These are phyloP conservation scores for Globisporangium sylvaticum DNA, from an alignment of 352 stramenopile genomes.

Conservation along the genomic window DNA sequence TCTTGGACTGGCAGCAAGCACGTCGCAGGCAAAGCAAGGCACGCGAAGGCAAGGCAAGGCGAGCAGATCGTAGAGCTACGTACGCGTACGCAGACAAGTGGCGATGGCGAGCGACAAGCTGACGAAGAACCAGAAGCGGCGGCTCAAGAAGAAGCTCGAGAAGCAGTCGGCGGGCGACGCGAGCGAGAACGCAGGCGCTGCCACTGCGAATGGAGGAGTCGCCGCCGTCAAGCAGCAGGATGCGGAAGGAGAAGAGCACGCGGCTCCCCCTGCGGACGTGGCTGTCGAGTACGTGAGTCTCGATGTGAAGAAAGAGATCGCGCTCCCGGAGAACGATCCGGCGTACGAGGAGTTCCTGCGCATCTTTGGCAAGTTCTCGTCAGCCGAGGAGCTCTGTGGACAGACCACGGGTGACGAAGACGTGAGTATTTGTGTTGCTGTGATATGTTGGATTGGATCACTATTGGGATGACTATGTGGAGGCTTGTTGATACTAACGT, in stretches of 20 bases:
- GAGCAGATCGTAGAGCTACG: not conserved
- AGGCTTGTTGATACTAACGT: not conserved
- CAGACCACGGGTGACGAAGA: conserved; percentile 47
- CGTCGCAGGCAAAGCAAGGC: not conserved
- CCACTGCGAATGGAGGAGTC: not conserved
- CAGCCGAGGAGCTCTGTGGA: conserved; percentile 75
- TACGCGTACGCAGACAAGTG: not conserved
- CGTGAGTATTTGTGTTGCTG: conserved; percentile 7
- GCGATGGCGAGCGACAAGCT: conserved; percentile 29
- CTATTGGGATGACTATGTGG: not conserved
- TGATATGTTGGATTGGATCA: not conserved
- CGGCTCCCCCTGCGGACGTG: conserved; percentile 28
- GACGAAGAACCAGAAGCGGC: conserved; percentile 81
- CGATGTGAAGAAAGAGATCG: conserved; percentile 62
- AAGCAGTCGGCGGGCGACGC: conserved; percentile 45
- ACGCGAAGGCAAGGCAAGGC: too few relatives aligned
- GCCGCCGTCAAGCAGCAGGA: not conserved
- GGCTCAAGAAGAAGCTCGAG: conserved; percentile 81
- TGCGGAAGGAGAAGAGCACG: not conserved
- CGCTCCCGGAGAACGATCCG: conserved; percentile 55
- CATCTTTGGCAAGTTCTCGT: conserved; percentile 85
- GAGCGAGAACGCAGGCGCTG: not conserved
- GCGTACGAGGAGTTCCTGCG: conserved; percentile 85
- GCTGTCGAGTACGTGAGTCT: conserved; percentile 84
- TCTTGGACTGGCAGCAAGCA: conserved; percentile 4